Evolutionary conservation across 331 rosid genomes (phyloP).

Genomic region (Stylosanthes scabra): DNA sequence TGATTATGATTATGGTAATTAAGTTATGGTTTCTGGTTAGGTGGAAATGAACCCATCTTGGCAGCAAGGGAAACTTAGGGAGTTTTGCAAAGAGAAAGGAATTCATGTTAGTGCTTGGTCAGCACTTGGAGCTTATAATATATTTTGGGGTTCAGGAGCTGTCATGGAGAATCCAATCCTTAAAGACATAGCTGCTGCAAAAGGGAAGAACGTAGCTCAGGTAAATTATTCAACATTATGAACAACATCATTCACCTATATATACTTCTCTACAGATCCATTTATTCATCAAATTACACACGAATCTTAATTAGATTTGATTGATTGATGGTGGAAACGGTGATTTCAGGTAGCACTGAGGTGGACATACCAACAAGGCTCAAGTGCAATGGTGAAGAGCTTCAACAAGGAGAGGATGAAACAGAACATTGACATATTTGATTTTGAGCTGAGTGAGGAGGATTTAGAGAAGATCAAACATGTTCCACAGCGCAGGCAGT

Average conservation of each 20-base stretch:
- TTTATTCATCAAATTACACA: neutral
- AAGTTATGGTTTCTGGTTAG: conserved; percentile 31
- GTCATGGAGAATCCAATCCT: conserved; percentile 56
- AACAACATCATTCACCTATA: neutral
- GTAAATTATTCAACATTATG: conserved; percentile 27
- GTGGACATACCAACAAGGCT: conserved; percentile 50
- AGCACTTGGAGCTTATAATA: conserved; percentile 54
- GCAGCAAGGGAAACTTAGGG: conserved; percentile 56
- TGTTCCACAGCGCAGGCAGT: conserved; percentile 46
- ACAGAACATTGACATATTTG: conserved; percentile 51
- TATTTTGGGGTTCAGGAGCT: conserved; percentile 56
- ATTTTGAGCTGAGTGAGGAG: conserved; percentile 46
- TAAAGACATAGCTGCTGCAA: conserved; percentile 48
- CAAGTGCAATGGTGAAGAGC: conserved; percentile 53
- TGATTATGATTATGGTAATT: neutral
- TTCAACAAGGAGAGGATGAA: conserved; percentile 55
- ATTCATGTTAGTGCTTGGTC: conserved; percentile 66
- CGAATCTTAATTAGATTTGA: neutral
- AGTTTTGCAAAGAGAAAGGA: conserved; percentile 51
- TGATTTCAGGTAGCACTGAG: conserved; percentile 50
- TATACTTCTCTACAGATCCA: neutral
- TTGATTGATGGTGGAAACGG: conserved; percentile 1
- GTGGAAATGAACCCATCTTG: conserved; percentile 68
- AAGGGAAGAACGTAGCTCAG: conserved; percentile 47
- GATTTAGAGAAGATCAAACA: conserved; percentile 45